Evolutionary conservation across 345 rosid species (phyloP).

Genomic region (Hirschfeldia incana): DNA sequence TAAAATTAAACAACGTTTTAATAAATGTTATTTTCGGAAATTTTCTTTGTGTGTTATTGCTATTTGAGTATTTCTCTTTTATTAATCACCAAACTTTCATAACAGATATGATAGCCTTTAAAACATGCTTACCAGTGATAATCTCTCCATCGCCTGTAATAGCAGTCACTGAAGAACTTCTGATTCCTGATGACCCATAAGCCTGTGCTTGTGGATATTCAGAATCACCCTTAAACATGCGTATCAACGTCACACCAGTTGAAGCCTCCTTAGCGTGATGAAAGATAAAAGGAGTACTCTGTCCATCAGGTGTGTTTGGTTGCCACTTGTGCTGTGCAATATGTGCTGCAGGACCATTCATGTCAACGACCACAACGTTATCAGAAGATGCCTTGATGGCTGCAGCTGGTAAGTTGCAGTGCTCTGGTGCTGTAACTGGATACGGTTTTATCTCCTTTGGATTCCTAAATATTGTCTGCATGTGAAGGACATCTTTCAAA

Average conservation of each 20-base stretch:
- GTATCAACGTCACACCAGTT: constrained; percentile 67
- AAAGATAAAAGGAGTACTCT: constrained; percentile 81
- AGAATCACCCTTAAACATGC: constrained; percentile 78
- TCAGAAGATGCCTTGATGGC: constrained; percentile 84
- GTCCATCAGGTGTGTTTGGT: constrained; percentile 89
- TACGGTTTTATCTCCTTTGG: constrained; percentile 81
- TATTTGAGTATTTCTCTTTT: background rate
- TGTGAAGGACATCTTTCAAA: constrained; percentile 69
- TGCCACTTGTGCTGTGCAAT: constrained; percentile 91
- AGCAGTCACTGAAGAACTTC: constrained; percentile 69
- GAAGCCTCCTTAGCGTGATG: constrained; percentile 78
- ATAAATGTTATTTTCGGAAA: no score
- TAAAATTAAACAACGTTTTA: no score
- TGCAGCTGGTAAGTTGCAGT: constrained; percentile 94
- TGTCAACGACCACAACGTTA: constrained; percentile 66
- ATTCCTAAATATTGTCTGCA: constrained; percentile 91
- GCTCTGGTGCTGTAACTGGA: constrained; percentile 69
- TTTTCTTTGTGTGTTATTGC: no score
- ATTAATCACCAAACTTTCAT: constrained; percentile 15
- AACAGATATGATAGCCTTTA: constrained; percentile 15
- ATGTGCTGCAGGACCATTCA: constrained; percentile 83
- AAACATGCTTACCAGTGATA: constrained; percentile 64
- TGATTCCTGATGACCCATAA: constrained; percentile 75
- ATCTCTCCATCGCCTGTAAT: constrained; percentile 74
- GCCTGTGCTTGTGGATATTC: constrained; percentile 88